These are phyloP conservation scores for Crucibulum laeve DNA, from an alignment of 768 basidiomycete genomes.

Conservation along the genomic window DNA sequence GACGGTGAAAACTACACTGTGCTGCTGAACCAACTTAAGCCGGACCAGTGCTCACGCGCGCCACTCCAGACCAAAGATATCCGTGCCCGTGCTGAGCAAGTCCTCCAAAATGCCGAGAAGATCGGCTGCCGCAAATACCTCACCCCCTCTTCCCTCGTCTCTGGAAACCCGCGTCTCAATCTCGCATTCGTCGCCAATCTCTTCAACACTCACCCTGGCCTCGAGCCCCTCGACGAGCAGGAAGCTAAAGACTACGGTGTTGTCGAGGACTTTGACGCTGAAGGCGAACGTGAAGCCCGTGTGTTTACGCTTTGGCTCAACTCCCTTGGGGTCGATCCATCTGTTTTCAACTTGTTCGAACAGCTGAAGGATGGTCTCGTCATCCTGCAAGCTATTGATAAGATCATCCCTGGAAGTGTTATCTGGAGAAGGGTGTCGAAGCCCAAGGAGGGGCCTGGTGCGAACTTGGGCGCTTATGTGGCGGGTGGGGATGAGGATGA, in stretches of 20 bases:
- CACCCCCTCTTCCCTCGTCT: conserved; percentile 83
- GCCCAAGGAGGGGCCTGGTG: conserved; percentile 65
- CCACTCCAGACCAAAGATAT: conserved; percentile 86
- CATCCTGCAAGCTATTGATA: conserved; percentile 96
- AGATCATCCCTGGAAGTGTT: conserved; percentile 87
- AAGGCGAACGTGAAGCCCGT: conserved; percentile 96
- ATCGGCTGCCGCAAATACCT: conserved; percentile 97
- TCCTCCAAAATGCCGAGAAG: conserved; percentile 87
- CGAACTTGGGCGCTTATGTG: conserved; percentile 27
- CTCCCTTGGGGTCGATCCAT: conserved; percentile 93
- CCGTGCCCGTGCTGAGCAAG: conserved; percentile 84
- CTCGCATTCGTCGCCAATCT: conserved; percentile 98
- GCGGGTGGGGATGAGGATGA: conserved; percentile 50
- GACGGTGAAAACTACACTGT: conserved; percentile 98
- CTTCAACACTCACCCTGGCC: conserved; percentile 96
- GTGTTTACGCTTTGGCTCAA: conserved; percentile 99
- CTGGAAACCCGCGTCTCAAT: conserved; percentile 96
- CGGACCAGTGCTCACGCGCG: conserved; percentile 85
- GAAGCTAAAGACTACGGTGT: conserved; percentile 88
- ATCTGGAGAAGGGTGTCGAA: conserved; percentile 96
- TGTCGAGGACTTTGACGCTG: conserved; percentile 97
- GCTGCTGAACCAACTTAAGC: conserved; percentile 92
- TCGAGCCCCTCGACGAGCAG: conserved; percentile 90
- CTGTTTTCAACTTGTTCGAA: conserved; percentile 95
- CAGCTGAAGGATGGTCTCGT: conserved; percentile 89